phyloP scores from a whole-genome alignment of 306 rosid species.

The Acacia melanoxylon region DNA sequence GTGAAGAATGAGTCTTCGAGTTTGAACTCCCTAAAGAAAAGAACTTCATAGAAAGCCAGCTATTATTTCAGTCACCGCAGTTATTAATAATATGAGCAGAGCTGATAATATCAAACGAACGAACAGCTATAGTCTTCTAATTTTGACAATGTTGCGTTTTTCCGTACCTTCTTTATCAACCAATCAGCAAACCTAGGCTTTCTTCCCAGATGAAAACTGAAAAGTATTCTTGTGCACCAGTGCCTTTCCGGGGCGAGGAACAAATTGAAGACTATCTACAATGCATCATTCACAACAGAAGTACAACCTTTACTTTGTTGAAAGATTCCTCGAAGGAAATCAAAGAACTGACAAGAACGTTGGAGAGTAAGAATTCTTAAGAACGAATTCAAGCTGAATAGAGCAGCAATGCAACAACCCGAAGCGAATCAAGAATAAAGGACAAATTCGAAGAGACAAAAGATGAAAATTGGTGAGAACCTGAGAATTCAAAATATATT shows the following conservation, averaged over 20 bases:
- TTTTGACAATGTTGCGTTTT: not conserved
- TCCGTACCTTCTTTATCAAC: not conserved
- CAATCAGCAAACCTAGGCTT: not conserved
- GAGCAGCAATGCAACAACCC: not conserved
- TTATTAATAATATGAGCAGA: not conserved
- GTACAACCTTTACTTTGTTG: not conserved
- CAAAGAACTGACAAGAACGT: not conserved
- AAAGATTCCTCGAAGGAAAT: not conserved
- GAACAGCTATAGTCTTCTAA: not conserved
- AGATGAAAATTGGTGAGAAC: conserved; percentile 13
- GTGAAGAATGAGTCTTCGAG: not conserved
- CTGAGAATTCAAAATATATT: conserved; percentile 26
- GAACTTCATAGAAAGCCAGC: not conserved
- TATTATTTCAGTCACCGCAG: not conserved
- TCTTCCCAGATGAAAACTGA: not conserved
- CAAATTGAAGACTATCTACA: not conserved
- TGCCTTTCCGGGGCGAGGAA: not conserved
- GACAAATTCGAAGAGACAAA: not conserved
- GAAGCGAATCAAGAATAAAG: not conserved
- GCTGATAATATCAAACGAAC: not conserved
- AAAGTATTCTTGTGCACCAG: not conserved
- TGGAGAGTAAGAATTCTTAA: not conserved
- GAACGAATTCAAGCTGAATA: not conserved
- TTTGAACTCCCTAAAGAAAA: not conserved
- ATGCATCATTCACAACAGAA: not conserved